phyloP scores from a whole-genome alignment of 2,329 filamentous ascomycete genomes.

The Pseudogymnoascus sp. region DNA sequence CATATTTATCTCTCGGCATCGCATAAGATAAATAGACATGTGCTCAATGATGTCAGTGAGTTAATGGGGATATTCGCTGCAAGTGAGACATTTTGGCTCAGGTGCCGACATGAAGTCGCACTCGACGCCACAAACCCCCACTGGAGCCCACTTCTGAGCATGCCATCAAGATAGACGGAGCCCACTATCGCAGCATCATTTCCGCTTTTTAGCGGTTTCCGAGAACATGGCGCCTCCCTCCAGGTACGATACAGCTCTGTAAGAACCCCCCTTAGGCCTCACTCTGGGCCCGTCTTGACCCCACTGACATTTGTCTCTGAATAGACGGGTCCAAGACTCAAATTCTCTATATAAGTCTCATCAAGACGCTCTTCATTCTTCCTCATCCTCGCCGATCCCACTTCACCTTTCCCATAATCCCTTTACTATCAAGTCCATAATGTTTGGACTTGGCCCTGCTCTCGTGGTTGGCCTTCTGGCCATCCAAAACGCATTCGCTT shows the following conservation, averaged over 20 bases:
- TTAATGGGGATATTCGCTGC: neutral
- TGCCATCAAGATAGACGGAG: neutral
- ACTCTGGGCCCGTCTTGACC: slow-evolving; percentile 1
- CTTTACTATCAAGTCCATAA: slow-evolving; percentile 30
- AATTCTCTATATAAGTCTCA: neutral
- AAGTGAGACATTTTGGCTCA: slow-evolving; percentile 7
- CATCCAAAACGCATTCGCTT: slow-evolving; percentile 42
- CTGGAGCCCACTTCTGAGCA: neutral
- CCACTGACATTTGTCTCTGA: slow-evolving; percentile 2
- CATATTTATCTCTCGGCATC: neutral
- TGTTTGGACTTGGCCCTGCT: slow-evolving; percentile 42
- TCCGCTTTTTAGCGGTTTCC: neutral
- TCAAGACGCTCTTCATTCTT: slow-evolving; percentile 11
- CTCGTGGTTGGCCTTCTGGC: slow-evolving; percentile 43
- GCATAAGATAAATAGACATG: neutral
- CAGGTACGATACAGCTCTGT: neutral
- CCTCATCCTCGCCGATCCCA: slow-evolving; percentile 17
- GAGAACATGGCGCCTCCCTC: neutral
- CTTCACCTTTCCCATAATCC: slow-evolving; percentile 10
- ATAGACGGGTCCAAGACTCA: neutral
- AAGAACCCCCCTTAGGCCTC: neutral
- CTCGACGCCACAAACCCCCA: neutral
- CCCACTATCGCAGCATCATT: neutral
- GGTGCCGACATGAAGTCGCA: neutral
- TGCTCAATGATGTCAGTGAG: neutral